Evolutionary conservation across 2,329 filamentous ascomycete species (phyloP).

Genomic region (Trichophyton equinum): DNA sequence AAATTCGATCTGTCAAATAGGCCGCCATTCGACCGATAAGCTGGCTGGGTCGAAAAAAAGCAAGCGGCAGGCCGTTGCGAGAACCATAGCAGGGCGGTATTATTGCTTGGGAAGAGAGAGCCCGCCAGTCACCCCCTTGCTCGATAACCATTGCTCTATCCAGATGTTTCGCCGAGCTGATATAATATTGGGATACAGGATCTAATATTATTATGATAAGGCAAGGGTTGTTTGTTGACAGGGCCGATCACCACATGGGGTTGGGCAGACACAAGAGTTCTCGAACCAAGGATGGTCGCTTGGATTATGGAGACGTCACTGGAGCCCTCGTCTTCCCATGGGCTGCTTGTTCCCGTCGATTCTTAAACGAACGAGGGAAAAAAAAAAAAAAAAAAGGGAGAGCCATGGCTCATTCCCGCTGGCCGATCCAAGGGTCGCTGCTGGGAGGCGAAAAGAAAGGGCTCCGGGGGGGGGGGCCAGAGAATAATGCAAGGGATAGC

Average conservation of each 20-base stretch:
- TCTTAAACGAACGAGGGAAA: too few species aligned
- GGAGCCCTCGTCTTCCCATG: background rate
- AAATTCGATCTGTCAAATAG: background rate
- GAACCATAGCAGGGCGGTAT: background rate
- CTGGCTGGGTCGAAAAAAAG: background rate
- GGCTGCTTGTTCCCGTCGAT: too few species aligned
- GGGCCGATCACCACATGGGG: background rate
- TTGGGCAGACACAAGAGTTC: background rate
- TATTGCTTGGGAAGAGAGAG: background rate
- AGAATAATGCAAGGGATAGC: background rate
- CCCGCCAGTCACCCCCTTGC: background rate
- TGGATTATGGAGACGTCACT: background rate
- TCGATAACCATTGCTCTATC: background rate
- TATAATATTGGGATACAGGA: background rate
- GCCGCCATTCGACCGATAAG: background rate
- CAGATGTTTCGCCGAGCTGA: conserved; percentile 1
- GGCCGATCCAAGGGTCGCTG: background rate
- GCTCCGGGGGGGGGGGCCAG: background rate
- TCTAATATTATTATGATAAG: background rate
- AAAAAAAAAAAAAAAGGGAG: too few species aligned
- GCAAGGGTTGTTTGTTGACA: conserved; percentile 2
- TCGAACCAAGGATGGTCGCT: background rate
- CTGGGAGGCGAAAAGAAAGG: background rate
- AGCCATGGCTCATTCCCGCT: background rate
- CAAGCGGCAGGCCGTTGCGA: background rate